Conservation (phyloP, 106 monocot genomes). For the Dactylorhiza incarnata region DNA sequence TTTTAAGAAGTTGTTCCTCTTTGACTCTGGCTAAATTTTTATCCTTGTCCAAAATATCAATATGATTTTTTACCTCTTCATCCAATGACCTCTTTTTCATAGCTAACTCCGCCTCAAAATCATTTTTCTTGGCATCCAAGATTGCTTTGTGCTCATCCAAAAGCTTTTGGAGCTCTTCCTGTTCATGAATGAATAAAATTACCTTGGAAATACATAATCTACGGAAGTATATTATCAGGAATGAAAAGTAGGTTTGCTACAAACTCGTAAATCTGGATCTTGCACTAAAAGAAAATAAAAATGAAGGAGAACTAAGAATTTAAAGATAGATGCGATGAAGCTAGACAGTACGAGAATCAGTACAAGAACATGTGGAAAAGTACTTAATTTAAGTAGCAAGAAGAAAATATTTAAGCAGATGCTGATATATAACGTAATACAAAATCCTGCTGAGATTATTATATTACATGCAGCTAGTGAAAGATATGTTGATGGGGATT, state of each 20-base stretch:
- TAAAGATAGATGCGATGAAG: not conserved
- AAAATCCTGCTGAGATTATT: not conserved
- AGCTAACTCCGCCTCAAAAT: conserved; percentile 71
- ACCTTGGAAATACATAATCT: not conserved
- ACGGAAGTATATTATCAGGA: not conserved
- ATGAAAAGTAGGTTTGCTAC: not conserved
- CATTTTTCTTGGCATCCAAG: conserved; percentile 54
- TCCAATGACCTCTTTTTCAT: conserved; percentile 44
- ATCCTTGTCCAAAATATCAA: conserved; percentile 35
- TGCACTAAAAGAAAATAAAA: not conserved
- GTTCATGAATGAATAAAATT: not conserved
- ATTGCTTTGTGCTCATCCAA: conserved; percentile 60
- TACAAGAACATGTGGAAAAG: not conserved
- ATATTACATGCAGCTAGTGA: not conserved
- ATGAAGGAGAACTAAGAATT: not conserved
- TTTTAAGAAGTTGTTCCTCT: conserved; percentile 50
- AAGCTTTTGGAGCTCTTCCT: conserved; percentile 90
- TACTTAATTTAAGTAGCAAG: not conserved
- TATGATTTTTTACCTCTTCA: conserved; percentile 45
- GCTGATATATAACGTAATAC: not conserved
- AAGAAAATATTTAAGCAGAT: not conserved
- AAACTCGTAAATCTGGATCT: not conserved
- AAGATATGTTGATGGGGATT: not conserved
- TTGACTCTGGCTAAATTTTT: conserved; percentile 27
- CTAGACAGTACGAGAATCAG: not conserved